Percentiles rank a stretch among this genome's conserved stretches.
phyloP scores from a whole-genome alignment of 495 filamentous ascomycete species.

The Neurospora sp. region DNA sequence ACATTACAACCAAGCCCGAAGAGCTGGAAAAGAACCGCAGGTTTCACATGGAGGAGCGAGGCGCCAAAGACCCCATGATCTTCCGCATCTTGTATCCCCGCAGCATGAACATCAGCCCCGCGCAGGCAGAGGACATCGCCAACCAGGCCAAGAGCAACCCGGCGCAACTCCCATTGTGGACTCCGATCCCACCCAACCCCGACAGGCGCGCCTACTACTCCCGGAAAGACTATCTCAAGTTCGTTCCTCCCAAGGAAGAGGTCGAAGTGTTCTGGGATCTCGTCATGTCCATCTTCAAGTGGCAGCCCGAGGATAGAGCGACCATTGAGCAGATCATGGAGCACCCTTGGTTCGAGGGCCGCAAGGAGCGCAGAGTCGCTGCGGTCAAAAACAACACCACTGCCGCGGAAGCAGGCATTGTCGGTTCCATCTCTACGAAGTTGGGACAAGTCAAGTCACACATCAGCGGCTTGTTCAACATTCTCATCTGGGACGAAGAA shows the following conservation, averaged over 20 bases:
- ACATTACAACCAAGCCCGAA: not conserved
- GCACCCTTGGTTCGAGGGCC: slow-evolving; percentile 10
- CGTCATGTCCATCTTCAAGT: slow-evolving; percentile 11
- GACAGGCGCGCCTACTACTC: not conserved
- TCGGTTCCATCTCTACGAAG: not conserved
- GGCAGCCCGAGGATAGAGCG: slow-evolving; percentile 12
- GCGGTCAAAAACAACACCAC: not conserved
- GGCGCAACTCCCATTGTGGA: not conserved
- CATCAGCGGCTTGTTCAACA: not conserved
- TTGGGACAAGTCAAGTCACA: not conserved
- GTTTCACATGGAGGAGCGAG: not conserved
- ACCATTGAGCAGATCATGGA: slow-evolving; percentile 1
- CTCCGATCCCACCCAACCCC: not conserved
- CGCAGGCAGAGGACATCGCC: not conserved
- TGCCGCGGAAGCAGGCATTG: not conserved
- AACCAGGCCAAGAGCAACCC: not conserved
- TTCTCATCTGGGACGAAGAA: not conserved
- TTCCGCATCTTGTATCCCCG: not conserved
- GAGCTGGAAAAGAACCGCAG: not conserved
- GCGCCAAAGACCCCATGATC: not conserved
- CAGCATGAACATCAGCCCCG: not conserved
- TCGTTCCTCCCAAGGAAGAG: slow-evolving; percentile 3
- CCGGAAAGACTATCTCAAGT: not conserved
- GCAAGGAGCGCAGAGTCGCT: not conserved
- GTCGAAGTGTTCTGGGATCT: slow-evolving; percentile 14